Evolutionary conservation across 441 rosid species (phyloP).

Genomic region (Aleurites moluccanus): DNA sequence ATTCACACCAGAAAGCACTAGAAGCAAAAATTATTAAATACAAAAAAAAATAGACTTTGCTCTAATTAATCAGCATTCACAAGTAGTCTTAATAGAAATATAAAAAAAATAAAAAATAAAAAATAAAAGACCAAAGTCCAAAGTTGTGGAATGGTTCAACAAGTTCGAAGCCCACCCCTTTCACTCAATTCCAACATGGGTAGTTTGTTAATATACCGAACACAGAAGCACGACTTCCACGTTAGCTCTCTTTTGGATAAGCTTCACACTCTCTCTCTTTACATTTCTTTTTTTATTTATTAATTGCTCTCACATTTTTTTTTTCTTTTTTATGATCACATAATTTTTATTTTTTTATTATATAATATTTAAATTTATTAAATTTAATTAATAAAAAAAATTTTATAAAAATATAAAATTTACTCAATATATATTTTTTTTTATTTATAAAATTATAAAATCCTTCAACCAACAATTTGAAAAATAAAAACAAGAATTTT

Average conservation of each 20-base stretch:
- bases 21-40: too few species aligned
- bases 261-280: slow-evolving; percentile 25
- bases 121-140: slow-evolving; percentile 19
- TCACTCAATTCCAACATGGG: slow-evolving; percentile 13
- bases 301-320: too few species aligned
- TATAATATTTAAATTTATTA: too few species aligned
- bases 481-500: neutral
- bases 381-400: too few species aligned
- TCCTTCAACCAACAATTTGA: too few species aligned
- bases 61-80: neutral
- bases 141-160: slow-evolving; percentile 26
- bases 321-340: too few species aligned
- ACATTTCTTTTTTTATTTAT: neutral
- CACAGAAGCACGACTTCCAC: slow-evolving; percentile 20
- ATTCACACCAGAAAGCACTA: too few species aligned
- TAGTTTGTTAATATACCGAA: neutral
- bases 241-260: slow-evolving; percentile 44
- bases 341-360: too few species aligned
- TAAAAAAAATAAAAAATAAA: neutral
- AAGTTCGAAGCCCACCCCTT: neutral
- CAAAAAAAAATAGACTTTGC: neutral
- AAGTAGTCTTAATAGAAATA: neutral
- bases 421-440: too few species aligned
- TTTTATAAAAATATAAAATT: too few species aligned
- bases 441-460: too few species aligned